Base-by-base conservation (phyloP, 2,329 filamentous ascomycete species). In the Sclerotinia subarctica region DNA sequence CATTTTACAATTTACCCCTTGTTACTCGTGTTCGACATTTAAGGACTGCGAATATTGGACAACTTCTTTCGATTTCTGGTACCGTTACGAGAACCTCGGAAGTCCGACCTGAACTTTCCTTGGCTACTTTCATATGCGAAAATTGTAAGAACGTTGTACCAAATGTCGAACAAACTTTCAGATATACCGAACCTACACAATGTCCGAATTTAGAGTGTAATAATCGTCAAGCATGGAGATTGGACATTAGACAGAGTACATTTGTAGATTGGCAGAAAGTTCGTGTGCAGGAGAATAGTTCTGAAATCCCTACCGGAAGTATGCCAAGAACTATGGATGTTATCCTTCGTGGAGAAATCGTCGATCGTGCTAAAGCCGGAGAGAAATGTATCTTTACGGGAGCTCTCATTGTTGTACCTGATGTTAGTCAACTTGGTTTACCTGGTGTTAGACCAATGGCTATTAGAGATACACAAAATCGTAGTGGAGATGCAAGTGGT, bases 241-340 rank as follows among this genome's bases (percentile, higher is more conserved):
- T 99, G n/a, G 94, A 99, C 75, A 97, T 99, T 76, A 86, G 93
- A 54, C 94, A 96, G 79, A 97, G 94, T 79, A 98, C 94, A 0
- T 99, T 99, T 78, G 91, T 99, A 70, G 95, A 99, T 81, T 99
- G 95, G 95, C 95, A 99, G 78, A 98, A 98, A 79, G 93, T 98
- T 32, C 91, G 96, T 71, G 93, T 98, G 70, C 95, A 99, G 80
- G 95, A 99, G 80, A 99, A 98, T 81, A 97, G 93, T 73, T 94
- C 94, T 5, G 95, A 99, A 78, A 99, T 99, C 49, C 95, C 95
- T 0, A 99, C 95, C 0, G 95, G 95, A 66, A 97, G 94, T 81
- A 99, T 99, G 95, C 95, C 95, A 32, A 87, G 95, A 69, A 99
- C 95, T 3, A 95, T 99, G 87, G 95, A 99, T 76, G 91, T 99